These are phyloP conservation scores for Cystobasidium slooffiae DNA, from an alignment of 1,284 basidiomycete species.

Conservation along the genomic window DNA sequence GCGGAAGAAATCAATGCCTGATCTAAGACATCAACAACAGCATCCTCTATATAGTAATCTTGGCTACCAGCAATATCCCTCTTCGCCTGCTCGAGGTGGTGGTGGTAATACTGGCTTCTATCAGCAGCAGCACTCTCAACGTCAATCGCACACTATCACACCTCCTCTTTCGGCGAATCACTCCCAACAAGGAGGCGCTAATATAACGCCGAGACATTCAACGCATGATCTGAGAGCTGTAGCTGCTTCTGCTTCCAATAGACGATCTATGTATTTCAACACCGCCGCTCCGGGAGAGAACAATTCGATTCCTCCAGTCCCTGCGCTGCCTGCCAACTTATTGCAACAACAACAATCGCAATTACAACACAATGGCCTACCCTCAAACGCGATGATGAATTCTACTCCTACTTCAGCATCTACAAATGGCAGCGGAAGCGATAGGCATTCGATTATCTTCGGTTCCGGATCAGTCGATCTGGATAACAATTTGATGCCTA, in stretches of 20 bases:
- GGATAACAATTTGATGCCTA: neutral
- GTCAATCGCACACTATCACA: neutral
- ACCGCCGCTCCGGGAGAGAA: neutral
- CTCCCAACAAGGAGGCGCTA: neutral
- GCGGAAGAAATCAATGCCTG: conserved; percentile 93
- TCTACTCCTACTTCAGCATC: neutral
- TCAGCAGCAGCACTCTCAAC: conserved; percentile 6
- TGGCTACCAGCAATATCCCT: conserved; percentile 51
- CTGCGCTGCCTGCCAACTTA: conserved; percentile 17
- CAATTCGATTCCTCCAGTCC: conserved; percentile 19
- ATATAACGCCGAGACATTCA: conserved; percentile 39
- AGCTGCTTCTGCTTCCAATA: conserved; percentile 22
- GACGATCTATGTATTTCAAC: conserved; percentile 13
- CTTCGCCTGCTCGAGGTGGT: neutral
- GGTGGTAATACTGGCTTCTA: neutral
- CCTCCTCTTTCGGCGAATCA: too few relatives aligned
- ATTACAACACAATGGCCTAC: neutral
- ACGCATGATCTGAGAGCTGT: conserved; percentile 29
- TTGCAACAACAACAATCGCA: conserved; percentile 1
- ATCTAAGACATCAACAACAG: conserved; percentile 48
- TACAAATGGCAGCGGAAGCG: neutral
- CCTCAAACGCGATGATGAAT: neutral
- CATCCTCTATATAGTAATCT: conserved; percentile 50
- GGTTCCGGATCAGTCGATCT: conserved; percentile 18
- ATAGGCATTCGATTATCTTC: conserved; percentile 18